Percentiles rank a stretch among this genome's conserved stretches.
Conservation (phyloP, 2,329 filamentous ascomycete genomes). For the Penicillium carneum region DNA sequence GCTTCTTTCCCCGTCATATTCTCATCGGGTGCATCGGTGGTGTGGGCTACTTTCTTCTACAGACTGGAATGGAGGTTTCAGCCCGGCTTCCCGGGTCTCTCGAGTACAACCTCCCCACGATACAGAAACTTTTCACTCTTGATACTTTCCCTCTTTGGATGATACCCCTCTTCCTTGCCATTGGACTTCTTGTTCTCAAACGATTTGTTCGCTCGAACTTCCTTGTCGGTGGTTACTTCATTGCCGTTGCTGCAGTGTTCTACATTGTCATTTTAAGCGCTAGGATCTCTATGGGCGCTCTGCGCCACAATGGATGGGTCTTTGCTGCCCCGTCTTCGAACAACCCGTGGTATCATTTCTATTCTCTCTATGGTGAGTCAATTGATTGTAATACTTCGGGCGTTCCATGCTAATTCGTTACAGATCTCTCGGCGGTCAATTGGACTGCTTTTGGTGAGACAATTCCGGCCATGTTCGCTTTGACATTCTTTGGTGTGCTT, state of each 20-base stretch:
- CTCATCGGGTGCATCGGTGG: slow-evolving; percentile 96
- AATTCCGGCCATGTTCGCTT: slow-evolving; percentile 90
- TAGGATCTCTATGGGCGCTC: slow-evolving; percentile 67
- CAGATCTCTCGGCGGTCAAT: slow-evolving; percentile 80
- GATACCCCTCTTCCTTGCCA: slow-evolving; percentile 76
- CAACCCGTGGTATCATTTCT: slow-evolving; percentile 97
- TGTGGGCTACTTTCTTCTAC: slow-evolving; percentile 91
- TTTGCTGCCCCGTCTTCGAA: slow-evolving; percentile 83
- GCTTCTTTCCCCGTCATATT: slow-evolving; percentile 96
- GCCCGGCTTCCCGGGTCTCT: slow-evolving; percentile 85
- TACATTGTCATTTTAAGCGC: slow-evolving; percentile 60
- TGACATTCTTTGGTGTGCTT: slow-evolving; percentile 96
- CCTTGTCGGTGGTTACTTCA: slow-evolving; percentile 85
- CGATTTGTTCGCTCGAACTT: slow-evolving; percentile 80
- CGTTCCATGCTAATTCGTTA: slow-evolving; percentile 19
- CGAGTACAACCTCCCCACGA: slow-evolving; percentile 77
- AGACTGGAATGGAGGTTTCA: slow-evolving; percentile 92
- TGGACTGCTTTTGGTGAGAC: slow-evolving; percentile 84
- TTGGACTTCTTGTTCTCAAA: slow-evolving; percentile 78
- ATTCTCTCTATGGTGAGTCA: slow-evolving; percentile 83
- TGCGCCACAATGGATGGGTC: slow-evolving; percentile 84
- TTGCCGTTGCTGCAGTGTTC: slow-evolving; percentile 73
- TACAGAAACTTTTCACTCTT: slow-evolving; percentile 73
- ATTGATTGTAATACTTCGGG: background rate
- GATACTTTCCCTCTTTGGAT: slow-evolving; percentile 84